Conservation (phyloP, 208 protist genomes). For the Wallacemonas sp. region DNA sequence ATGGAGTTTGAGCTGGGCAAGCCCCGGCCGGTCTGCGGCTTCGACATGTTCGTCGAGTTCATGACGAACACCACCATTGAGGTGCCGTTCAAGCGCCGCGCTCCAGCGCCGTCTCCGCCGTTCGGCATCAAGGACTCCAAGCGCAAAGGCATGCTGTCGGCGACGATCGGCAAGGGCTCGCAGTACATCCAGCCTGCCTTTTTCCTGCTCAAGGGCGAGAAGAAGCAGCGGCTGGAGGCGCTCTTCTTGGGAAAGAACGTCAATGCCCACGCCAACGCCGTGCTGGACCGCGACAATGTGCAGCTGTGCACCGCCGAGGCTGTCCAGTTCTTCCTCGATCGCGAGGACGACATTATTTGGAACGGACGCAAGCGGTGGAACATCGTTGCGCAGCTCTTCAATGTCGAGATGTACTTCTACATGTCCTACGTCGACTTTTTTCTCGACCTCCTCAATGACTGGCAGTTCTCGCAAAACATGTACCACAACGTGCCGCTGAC, state of each 20-base stretch:
- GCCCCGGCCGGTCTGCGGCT: constrained; percentile 71
- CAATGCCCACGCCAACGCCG: constrained; percentile 63
- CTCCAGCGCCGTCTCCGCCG: constrained; percentile 67
- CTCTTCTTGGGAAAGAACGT: constrained; percentile 70
- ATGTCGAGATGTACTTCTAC: constrained; percentile 72
- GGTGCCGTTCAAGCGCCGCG: constrained; percentile 83
- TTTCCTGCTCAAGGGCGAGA: constrained; percentile 62
- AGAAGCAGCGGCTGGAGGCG: constrained; percentile 66
- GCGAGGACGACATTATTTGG: constrained; percentile 72
- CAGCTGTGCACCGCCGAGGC: constrained; percentile 47
- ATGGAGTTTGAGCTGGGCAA: constrained; percentile 65
- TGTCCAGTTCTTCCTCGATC: constrained; percentile 79
- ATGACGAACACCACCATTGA: constrained; percentile 62
- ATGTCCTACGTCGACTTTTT: constrained; percentile 84
- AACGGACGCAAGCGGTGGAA: constrained; percentile 82
- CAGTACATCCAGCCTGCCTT: constrained; percentile 84
- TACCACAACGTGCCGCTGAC: constrained; percentile 80
- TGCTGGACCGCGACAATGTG: constrained; percentile 62
- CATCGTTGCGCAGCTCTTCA: constrained; percentile 54
- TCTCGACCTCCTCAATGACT: constrained; percentile 84
- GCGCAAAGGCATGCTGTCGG: constrained; percentile 56
- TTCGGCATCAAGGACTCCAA: constrained; percentile 84
- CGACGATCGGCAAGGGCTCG: constrained; percentile 62
- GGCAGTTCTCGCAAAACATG: constrained; percentile 80
- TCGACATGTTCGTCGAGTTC: constrained; percentile 82